A percentile compares a stretch with the other conserved stretches of the same genome.
These are phyloP conservation scores for Zhuliangozyma parablackwelliae DNA, from an alignment of 1,139 yeast species.

Conservation along the genomic window DNA sequence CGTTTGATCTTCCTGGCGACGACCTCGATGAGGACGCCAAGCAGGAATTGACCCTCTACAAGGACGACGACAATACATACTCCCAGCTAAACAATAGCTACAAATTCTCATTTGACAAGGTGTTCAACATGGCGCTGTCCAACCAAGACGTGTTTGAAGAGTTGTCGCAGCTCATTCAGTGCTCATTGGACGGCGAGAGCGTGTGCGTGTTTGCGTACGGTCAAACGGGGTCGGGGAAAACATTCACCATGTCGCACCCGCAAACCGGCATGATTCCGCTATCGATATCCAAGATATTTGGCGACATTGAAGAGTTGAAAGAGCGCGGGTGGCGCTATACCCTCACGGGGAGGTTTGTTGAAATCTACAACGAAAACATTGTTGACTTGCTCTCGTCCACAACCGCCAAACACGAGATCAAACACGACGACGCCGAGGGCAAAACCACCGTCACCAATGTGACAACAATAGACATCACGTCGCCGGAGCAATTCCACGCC, in stretches of 20 bases:
- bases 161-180: constrained; percentile 80
- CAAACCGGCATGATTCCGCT: constrained; percentile 79
- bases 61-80: constrained; percentile 15
- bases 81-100: constrained; percentile 15
- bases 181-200: constrained; percentile 85
- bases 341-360: constrained; percentile 75
- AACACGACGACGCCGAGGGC: constrained; percentile 56
- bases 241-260: constrained; percentile 79
- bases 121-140: constrained; percentile 52
- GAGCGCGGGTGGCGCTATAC: constrained; percentile 63
- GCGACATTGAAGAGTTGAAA: constrained; percentile 46
- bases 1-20: constrained; percentile 40
- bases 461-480: constrained; percentile 43
- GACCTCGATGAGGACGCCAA: constrained; percentile 46
- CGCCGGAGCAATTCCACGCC: constrained; percentile 46
- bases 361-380: constrained; percentile 81
- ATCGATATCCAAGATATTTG: constrained; percentile 70
- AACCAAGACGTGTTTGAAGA: constrained; percentile 76
- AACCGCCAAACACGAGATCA: constrained; percentile 55
- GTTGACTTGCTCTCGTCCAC: constrained; percentile 51
- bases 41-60: constrained; percentile 39
- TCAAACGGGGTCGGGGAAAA: constrained; percentile 96
- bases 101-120: constrained; percentile 70
- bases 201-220: constrained; percentile 97
- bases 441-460: constrained; percentile 62